Evolutionary conservation across 164 flowering plant species (phyloP).

Genomic region (Echeveria elegans): DNA sequence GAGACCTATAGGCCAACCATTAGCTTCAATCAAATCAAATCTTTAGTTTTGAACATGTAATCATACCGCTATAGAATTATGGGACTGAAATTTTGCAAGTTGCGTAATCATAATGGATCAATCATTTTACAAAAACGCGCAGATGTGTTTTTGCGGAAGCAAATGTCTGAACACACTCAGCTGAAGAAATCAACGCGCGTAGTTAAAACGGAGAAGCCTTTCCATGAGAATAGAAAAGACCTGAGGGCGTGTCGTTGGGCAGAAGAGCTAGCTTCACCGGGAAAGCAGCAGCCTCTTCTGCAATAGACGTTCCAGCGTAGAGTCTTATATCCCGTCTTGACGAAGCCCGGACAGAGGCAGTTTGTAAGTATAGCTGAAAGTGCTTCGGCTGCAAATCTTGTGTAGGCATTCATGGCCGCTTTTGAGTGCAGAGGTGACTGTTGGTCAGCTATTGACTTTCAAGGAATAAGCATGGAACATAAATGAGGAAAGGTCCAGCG

Average conservation of each 20-base stretch:
- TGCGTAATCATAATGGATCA: not conserved
- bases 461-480: conserved; percentile 5
- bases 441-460: conserved; percentile 32
- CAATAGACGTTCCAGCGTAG: conserved; percentile 8
- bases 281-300: conserved; percentile 16
- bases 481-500: not conserved
- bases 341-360: conserved; percentile 17
- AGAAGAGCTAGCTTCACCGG: conserved; percentile 19
- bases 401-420: conserved; percentile 23
- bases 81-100: no score
- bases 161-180: not conserved
- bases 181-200: not conserved
- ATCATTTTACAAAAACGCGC: not conserved
- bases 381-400: conserved; percentile 13
- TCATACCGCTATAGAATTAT: no score
- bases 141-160: not conserved
- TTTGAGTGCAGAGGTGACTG: conserved; percentile 8
- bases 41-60: no score
- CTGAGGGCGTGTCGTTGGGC: conserved; percentile 11
- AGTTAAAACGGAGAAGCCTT: not conserved
- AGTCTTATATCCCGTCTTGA: conserved; percentile 16
- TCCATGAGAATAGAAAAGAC: not conserved
- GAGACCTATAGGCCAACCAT: conserved; percentile 26
- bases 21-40: conserved; percentile 15
- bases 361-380: conserved; percentile 9